phyloP scores from a whole-genome alignment of 805 yeast genomes.

The Saturnispora galanensis region DNA sequence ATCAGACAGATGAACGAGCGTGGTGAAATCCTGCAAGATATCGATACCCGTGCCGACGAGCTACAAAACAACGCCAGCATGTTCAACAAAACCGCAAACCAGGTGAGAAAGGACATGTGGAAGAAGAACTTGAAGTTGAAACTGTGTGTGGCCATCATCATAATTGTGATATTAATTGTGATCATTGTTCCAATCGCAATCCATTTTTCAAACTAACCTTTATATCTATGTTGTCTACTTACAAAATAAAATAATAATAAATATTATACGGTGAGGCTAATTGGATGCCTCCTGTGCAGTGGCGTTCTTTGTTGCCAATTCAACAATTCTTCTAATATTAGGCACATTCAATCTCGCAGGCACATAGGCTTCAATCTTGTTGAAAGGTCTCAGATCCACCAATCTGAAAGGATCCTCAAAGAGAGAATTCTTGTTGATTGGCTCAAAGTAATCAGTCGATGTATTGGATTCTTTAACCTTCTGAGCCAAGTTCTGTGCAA shows the following conservation, averaged over 20 bases:
- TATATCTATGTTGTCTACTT: background rate
- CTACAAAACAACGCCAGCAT: conserved; percentile 89
- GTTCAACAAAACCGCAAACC: conserved; percentile 92
- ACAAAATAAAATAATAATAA: background rate
- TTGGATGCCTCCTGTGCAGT: conserved; percentile 36
- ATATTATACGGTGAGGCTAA: background rate
- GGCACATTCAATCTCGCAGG: conserved; percentile 94
- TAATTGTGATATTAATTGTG: conserved; percentile 74
- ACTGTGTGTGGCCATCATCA: conserved; percentile 71
- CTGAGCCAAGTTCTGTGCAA: conserved; percentile 72
- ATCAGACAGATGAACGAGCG: conserved; percentile 91
- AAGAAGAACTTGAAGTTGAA: conserved; percentile 97
- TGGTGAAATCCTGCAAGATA: conserved; percentile 86
- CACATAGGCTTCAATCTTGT: conserved; percentile 79
- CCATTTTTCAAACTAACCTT: conserved; percentile 43
- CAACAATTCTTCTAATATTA: conserved; percentile 77
- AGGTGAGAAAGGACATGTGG: conserved; percentile 98
- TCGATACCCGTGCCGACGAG: conserved; percentile 89
- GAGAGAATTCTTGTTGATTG: conserved; percentile 60
- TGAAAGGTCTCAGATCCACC: conserved; percentile 66
- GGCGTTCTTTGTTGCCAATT: conserved; percentile 77
- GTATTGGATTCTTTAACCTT: conserved; percentile 53
- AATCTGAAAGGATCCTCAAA: conserved; percentile 77
- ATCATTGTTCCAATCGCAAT: conserved; percentile 89
- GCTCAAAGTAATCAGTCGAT: conserved; percentile 59